Conservation (phyloP, 2,329 filamentous ascomycete genomes). For the Cladosporium sp. region DNA sequence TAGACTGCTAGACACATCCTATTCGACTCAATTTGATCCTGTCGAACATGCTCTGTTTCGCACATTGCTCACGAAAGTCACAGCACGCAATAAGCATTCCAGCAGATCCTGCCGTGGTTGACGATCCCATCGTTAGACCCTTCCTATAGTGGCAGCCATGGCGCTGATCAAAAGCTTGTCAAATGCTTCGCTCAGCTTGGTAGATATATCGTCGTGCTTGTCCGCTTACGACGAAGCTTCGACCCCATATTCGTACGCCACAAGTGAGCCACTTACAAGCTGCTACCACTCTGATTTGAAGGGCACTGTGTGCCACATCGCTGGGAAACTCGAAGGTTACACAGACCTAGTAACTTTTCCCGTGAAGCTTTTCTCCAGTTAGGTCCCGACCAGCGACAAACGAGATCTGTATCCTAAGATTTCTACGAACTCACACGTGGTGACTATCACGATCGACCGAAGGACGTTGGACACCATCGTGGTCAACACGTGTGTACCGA, state of each 20-base stretch:
- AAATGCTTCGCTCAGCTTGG: constrained; percentile 11
- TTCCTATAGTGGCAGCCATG: neutral
- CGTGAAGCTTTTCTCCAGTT: constrained; percentile 6
- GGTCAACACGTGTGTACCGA: neutral
- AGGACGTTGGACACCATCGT: constrained; percentile 1
- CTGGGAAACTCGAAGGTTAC: neutral
- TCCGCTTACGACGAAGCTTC: neutral
- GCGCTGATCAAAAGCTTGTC: constrained; percentile 17
- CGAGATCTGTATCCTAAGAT: neutral
- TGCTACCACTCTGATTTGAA: neutral
- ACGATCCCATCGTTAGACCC: neutral
- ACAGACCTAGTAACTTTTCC: neutral
- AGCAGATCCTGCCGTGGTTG: neutral
- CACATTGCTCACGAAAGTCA: neutral
- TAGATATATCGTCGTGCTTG: neutral
- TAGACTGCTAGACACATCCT: neutral
- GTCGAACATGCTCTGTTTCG: neutral
- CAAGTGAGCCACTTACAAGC: constrained; percentile 7
- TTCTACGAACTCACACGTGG: constrained; percentile 1
- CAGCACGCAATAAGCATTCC: neutral
- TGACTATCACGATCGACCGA: neutral
- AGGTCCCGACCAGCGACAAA: neutral
- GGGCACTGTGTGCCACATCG: neutral
- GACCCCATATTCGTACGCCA: neutral
- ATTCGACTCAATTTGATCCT: neutral